phyloP scores from a whole-genome alignment of 495 filamentous ascomycete genomes.

The Letharia columbiana region DNA sequence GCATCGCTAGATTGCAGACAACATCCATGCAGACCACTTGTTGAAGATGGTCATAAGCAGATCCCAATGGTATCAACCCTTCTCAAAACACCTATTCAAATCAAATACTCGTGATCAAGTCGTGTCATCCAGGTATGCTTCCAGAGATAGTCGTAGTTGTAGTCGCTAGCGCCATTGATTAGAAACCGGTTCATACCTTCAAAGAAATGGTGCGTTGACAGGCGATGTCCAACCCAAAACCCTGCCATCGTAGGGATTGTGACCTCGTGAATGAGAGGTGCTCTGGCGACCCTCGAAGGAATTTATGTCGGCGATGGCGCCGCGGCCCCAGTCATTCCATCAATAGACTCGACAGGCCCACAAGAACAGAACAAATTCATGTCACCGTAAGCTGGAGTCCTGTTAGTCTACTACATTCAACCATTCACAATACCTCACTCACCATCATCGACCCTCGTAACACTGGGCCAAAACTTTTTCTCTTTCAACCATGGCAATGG shows the following conservation, averaged over 20 bases:
- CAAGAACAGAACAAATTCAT: conserved; percentile 94
- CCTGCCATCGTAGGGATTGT: background rate
- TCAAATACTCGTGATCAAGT: background rate
- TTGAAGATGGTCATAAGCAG: conserved; percentile 10
- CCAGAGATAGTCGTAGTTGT: background rate
- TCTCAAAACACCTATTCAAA: conserved; percentile 1
- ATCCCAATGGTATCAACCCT: background rate
- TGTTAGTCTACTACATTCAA: conserved; percentile 28
- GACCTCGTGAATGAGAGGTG: background rate
- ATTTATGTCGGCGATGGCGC: conserved; percentile 27
- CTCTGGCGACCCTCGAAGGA: background rate
- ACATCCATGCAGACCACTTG: conserved; percentile 5
- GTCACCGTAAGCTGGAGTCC: conserved; percentile 69
- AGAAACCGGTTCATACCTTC: background rate
- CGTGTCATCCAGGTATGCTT: background rate
- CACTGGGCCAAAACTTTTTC: conserved; percentile 98
- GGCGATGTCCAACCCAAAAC: background rate
- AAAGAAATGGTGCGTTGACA: background rate
- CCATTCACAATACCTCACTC: conserved; percentile 30
- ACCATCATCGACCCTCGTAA: conserved; percentile 88
- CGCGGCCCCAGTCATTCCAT: conserved; percentile 29
- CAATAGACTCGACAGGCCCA: conserved; percentile 64
- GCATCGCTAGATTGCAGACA: background rate
- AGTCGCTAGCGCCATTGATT: background rate
- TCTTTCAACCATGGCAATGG: conserved; percentile 76